Base-by-base conservation (phyloP, 2,329 filamentous ascomycete species). In the Phaeosphaeriaceae sp. region DNA sequence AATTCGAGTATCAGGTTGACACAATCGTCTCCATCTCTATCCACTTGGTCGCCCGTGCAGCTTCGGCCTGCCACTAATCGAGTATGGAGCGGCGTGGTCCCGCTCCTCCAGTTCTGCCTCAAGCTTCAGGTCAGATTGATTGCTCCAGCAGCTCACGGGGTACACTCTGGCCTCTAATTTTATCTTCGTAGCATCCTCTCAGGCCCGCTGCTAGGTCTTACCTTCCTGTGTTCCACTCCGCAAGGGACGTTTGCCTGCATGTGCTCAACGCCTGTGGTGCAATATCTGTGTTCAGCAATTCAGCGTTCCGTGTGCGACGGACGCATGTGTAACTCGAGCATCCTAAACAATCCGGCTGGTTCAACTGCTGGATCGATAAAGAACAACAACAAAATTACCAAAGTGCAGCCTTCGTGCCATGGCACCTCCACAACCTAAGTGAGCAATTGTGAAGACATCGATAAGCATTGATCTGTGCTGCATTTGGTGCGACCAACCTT, bases 181-280 rank as follows among this genome's bases (percentile, higher is more conserved):
- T 40, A 40, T 36, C 31, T 36, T 36, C 15, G 31, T 36, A 17
- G 13, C 31, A 36, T 36, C 10, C 31, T 40, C 13, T 4, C 13
- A n/a, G 36, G 17, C 17, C 36, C 36, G 36, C 36, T 40, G 15
- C n/a, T 40, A 17, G 36, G 36, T 40, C 36, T 40, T 40, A 40
- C 36, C 17, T 40, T 40, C 3, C 17, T 40, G 17, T 40, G 36
- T 40, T 40, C 17, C 49, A 51, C 49, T 27, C 22, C 36, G 33
- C 36, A 44, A 51, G 49, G 36, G 33, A 44, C 49, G 49, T 20
- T 25, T 51, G 17, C 49, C n/a, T 27, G 36, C 36, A 42, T 51
- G 36, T 42, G 49, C 20, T 25, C 11, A 19, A 48, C 19, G 46
- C 24, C 24, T 48, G 48, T 42, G 22, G 49, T 51, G 48, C 48